A percentile compares a stretch with the other conserved stretches of the same genome.
These are phyloP conservation scores for Tephrocybe sp. DNA, from an alignment of 768 basidiomycete genomes.

Conservation along the genomic window DNA sequence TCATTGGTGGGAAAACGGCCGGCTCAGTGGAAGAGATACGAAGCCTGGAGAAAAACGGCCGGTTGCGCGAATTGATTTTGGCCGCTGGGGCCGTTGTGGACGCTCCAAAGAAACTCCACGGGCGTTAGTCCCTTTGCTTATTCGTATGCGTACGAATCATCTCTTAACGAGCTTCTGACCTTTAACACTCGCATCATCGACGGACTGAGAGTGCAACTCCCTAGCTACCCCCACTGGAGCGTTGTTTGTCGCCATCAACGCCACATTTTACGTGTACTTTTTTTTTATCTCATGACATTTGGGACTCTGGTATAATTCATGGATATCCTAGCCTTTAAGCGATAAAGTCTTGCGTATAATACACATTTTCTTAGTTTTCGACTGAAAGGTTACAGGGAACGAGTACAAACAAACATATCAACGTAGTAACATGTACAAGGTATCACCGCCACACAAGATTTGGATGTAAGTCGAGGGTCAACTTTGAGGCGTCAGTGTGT, in stretches of 20 bases:
- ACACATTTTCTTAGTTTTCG: too few relatives aligned
- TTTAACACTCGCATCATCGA: background rate
- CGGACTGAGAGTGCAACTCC: background rate
- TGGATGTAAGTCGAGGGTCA: too few relatives aligned
- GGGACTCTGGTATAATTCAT: too few relatives aligned
- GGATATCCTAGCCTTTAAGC: too few relatives aligned
- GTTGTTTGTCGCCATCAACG: too few relatives aligned
- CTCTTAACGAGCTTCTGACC: background rate
- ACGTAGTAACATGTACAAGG: too few relatives aligned
- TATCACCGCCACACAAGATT: too few relatives aligned
- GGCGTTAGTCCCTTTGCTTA: slow-evolving; percentile 25
- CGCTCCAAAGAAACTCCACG: slow-evolving; percentile 49
- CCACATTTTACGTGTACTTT: background rate
- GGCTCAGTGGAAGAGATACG: slow-evolving; percentile 53
- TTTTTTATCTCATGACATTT: background rate
- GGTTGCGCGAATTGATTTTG: slow-evolving; percentile 47
- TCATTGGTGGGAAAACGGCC: slow-evolving; percentile 62
- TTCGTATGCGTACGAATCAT: background rate
- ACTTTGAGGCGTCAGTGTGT: too few relatives aligned
- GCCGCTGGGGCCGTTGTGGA: slow-evolving; percentile 59
- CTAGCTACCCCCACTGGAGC: too few relatives aligned
- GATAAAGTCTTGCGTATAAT: too few relatives aligned
- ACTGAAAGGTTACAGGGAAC: too few relatives aligned
- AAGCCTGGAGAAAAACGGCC: slow-evolving; percentile 44
- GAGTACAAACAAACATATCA: too few relatives aligned